Base-by-base conservation (phyloP, 306 rosid genomes). In the Lagenaria siceraria region DNA sequence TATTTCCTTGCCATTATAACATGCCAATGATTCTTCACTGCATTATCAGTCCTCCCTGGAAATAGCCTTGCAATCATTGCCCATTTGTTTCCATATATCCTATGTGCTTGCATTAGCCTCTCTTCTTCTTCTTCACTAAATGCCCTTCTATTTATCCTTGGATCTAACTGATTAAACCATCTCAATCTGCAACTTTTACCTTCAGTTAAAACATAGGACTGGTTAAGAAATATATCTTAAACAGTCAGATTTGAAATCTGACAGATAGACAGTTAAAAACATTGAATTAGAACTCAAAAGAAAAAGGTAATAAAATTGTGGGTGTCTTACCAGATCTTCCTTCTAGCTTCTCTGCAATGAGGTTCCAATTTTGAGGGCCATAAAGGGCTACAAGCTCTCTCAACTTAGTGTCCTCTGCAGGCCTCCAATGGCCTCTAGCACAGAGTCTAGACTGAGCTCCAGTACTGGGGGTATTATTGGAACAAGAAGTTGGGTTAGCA, bases 341-440 rank as follows among this genome's bases (percentile, higher is more conserved):
- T 83, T 96, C 91, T 19, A 96, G 81, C 90, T 92, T 96, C 42
- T 96, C 96, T 1, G 99, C 99, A 46, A 96, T 96, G 19, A 96
- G 91, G 79, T 96, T 96, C 99, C 99, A 96, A 80, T 96, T 96
- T 64, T 96, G 99, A 76, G 99, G 98, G 59, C 99, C 99, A 82
- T 92, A 96, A 40, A 89, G 92, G 53, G 96, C 85, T 0, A 96
- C 99, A 36, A 96, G 97, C 40, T 96, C 99, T 83, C 91, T 96
- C 25, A 96, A 89, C 90, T 92, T 96, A 15, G 96, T 65, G 77
- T 96, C 99, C 82, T 96, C 99, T 5, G 98, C 99, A 8, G 99
- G 99, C 74, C 99, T 86, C 99, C 99, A 96, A 86, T 96, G 99
- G 24, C 99, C 99, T 85, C 99, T 92, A 55, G 93, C 90, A 85